Base-by-base conservation (phyloP, 108 stramenopile species). In the Cyclotella sp. region DNA sequence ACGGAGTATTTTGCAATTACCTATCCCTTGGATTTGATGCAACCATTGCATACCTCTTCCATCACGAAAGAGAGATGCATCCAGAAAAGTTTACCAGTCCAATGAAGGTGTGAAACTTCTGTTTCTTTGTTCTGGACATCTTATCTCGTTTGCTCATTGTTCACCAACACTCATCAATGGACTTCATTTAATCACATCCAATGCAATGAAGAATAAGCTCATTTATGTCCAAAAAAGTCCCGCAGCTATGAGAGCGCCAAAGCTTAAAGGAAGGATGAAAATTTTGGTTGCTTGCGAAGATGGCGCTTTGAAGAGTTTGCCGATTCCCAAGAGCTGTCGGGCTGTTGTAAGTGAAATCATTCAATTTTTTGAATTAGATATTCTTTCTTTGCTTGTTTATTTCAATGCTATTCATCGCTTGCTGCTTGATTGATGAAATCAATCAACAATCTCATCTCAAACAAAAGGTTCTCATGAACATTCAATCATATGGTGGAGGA, bases 1-100 rank as follows among this genome's bases (percentile, higher is more conserved):
- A 91, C 75, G 90, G 89, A 4, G 77, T 88, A 2, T 90, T 91
- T 63, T 90, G 86, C 75, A 91, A 91, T 70, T 91, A 91, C 49
- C 85, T 91, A 60, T 86, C 85, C 42, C 77, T 91, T 59, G 90
- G 90, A 13, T 81, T 91, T 61, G 90, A 91, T 78, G 90, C 90
- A 16, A 67, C 70, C 24, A 83, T 88, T 19, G 88, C 89, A 1
- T 75, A 82, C 42, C 63, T 73, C 16, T 91, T 91, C 77, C 90
- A 91, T 46, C 60, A 72, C 24, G 88, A 89, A 62, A 73, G 90
- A 42, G 52, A 85, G 15, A 57, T 27, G 12, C 47, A 90, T 69
- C 90, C 90, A 16, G 82, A 88, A 57, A 81, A 81, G 30, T 91
- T 90, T 74, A 81, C 86, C 52, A 85, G 86, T 54, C 64, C 81